Evolutionary conservation across 768 basidiomycete genomes (phyloP), one percentile per base, ranked within the genome.

Genomic region (Auricularia cornea): DNA sequence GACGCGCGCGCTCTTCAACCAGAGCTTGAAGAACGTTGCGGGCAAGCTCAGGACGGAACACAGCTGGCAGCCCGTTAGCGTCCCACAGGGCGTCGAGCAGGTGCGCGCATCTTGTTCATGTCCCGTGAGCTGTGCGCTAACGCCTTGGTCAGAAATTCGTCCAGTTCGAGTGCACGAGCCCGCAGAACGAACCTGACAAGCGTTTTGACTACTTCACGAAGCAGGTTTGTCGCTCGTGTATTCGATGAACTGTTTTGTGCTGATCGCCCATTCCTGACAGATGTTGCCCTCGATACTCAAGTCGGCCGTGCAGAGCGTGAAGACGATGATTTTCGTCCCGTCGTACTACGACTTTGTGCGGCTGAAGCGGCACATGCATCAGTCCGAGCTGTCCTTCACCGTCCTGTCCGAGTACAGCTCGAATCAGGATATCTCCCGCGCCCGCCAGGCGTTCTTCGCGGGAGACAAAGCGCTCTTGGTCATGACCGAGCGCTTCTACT

Each of bases 401-500:
- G 85, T 95, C 30, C 84, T 99, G 59, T 97, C 94, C 2, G 97
- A 99, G 92, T 97, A 98, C 73, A 94, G 93, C 0, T 85, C 91
- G 12, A 95, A 93, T 67, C 87, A 91, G 73, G 96, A 98, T 62
- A 96, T 99, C 66, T 91, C 92, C 3, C 87, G 94, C 2, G 96
- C 95, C 0, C 83, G 97, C 52, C 91, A 94, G 68, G 84, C 89
- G 0, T 98, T 99, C 79, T 98, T 96, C 82, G 81, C 80, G 26
- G 92, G 91, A 48, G 87, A 88, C 68, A 92, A 88, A 67, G 79
- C 89, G 0, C 92, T 98, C 79, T 74, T 99, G 32, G 80, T 98
- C 66, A 80, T 98, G 70, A 96, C 91, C 69, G 97, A 99, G 72
- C 86, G 97, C n/a, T 98, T 98, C 80, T 95, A 99, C 74, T 99